phyloP scores from a whole-genome alignment of 306 rosid species.

The Abrus pulchellus region DNA sequence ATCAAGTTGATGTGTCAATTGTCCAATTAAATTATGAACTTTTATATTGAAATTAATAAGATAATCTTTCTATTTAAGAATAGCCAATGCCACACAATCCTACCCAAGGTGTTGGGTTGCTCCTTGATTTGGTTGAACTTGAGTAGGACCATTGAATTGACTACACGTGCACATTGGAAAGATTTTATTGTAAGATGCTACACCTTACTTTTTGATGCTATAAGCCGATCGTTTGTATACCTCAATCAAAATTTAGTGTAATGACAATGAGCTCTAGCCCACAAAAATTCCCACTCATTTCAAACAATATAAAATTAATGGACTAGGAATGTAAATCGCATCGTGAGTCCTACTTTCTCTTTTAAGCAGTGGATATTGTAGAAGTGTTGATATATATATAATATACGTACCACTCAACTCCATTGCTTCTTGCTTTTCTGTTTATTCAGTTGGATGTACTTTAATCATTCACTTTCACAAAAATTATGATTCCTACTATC shows the following conservation, averaged over 20 bases:
- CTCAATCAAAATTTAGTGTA: slow-evolving; percentile 38
- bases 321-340: slow-evolving; percentile 36
- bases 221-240: slow-evolving; percentile 39
- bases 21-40: slow-evolving; percentile 10
- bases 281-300: slow-evolving; percentile 36
- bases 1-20: slow-evolving; percentile 42
- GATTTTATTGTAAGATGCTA: slow-evolving; percentile 41
- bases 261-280: slow-evolving; percentile 23
- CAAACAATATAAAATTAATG: slow-evolving; percentile 24
- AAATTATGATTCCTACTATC: slow-evolving; percentile 56
- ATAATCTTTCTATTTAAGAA: slow-evolving; percentile 35
- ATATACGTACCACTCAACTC: slow-evolving; percentile 47
- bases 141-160: slow-evolving; percentile 54
- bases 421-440: slow-evolving; percentile 55
- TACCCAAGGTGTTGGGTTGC: slow-evolving; percentile 17
- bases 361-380: slow-evolving; percentile 34
- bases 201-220: slow-evolving; percentile 37
- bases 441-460: slow-evolving; percentile 63
- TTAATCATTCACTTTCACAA: slow-evolving; percentile 52
- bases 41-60: slow-evolving; percentile 29
- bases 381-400: slow-evolving; percentile 32
- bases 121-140: slow-evolving; percentile 39
- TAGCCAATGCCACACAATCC: slow-evolving; percentile 41
- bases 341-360: slow-evolving; percentile 29
- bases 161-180: slow-evolving; percentile 56